Base-by-base conservation (phyloP, 805 yeast species). In the Maudiozyma serrabonitensis region DNA sequence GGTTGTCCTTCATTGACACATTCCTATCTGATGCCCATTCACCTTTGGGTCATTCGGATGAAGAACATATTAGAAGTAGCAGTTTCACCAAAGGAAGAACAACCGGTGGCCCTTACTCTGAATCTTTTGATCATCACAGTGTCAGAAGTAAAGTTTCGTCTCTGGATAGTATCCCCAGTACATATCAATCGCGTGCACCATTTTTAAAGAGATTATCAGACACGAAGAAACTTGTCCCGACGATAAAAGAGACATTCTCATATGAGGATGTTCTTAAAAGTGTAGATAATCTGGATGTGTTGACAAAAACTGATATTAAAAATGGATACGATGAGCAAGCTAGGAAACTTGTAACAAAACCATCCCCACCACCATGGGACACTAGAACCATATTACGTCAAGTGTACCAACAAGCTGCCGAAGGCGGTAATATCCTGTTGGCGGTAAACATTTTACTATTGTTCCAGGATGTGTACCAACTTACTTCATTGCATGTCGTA, bases 1-100 rank as follows among this genome's bases (percentile, higher is more conserved):
- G 66, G 18, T 53, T 56, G 23, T 65, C 69, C 1, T 65, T 65
- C 43, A 60, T 65, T 25, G 69, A 63, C 46, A 60, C 66, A 13
- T 63, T 58, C 41, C 60, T 65, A 58, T 50, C 62, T 3, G 63
- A 56, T 41, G 50, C 54, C 12, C 56, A 59, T 21, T 58, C 68
- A 1, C 52, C 52, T 2, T 48, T 51, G 8, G 54, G 50, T n/a
- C 51, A 46, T 26, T 42, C 31, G 42, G 51, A 52, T 26, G 48
- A 47, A 48, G 51, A 47, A 34, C 34, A 38, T 11, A n/a, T 38
- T 7, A 38, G 41, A 38, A 16, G 25, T 12, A 13, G 41, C 9
- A 18, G 21, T 4, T 18, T n/a, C 16, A 19, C 15, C 9, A 38
- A 16, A 38, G 15, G 23, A 11, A 38, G 25, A 38, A 18, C 19